phyloP scores from a whole-genome alignment of 148 eudicot species.

The Diospyros kaki region DNA sequence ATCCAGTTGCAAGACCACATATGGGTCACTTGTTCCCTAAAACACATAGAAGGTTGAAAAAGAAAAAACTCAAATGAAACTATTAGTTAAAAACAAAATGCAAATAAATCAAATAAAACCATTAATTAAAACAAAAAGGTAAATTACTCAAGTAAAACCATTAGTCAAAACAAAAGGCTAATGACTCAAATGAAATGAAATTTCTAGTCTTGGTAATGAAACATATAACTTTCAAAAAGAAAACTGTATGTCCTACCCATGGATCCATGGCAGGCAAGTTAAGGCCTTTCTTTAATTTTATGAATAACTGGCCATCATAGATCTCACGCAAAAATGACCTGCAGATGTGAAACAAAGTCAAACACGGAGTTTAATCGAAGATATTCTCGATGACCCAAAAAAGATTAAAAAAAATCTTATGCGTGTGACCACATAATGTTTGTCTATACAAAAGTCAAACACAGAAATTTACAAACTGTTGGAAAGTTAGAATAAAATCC shows the following conservation, averaged over 20 bases:
- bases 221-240: not conserved
- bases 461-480: not conserved
- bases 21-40: conserved; percentile 99
- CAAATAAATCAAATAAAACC: not conserved
- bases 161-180: too few species aligned
- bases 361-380: not conserved
- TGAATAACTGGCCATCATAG: conserved; percentile 85
- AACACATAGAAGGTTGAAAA: conserved; percentile 12
- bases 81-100: not conserved
- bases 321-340: conserved; percentile 88
- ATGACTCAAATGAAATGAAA: too few species aligned
- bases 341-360: conserved; percentile 17
- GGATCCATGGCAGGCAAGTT: conserved; percentile 94
- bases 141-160: too few species aligned
- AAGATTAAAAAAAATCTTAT: not conserved
- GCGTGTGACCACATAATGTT: not conserved
- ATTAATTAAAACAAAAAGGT: too few species aligned
- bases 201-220: too few species aligned
- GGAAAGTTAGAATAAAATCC: too few species aligned
- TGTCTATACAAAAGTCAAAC: not conserved
- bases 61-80: not conserved
- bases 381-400: not conserved
- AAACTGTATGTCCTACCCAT: conserved; percentile 54
- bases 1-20: conserved; percentile 74
- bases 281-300: conserved; percentile 80